Evolutionary conservation across 2,329 filamentous ascomycete species (phyloP).

Genomic region (Cordyceps cateniannulata): DNA sequence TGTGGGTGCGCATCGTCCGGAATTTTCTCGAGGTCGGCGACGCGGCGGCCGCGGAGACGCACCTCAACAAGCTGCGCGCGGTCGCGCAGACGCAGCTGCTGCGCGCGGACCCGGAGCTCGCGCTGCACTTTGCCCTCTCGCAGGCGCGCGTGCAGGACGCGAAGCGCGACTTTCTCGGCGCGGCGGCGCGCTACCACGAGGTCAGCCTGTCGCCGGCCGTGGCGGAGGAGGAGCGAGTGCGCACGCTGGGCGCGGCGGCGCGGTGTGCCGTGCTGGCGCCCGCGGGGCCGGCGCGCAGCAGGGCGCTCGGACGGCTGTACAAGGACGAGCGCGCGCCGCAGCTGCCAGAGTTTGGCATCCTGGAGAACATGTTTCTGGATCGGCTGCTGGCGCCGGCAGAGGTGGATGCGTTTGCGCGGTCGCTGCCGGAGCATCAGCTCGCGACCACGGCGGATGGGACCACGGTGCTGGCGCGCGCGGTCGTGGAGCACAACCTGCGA

Average conservation of each 20-base stretch:
- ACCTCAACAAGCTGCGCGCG: constrained; percentile 93
- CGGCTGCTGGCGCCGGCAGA: constrained; percentile 75
- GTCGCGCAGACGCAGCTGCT: constrained; percentile 67
- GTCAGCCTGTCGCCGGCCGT: constrained; percentile 73
- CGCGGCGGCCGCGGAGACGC: constrained; percentile 74
- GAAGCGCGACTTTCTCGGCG: constrained; percentile 81
- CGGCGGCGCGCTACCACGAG: constrained; percentile 80
- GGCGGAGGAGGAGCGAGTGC: constrained; percentile 79
- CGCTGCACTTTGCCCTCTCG: constrained; percentile 81
- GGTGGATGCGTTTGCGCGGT: constrained; percentile 76
- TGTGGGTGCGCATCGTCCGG: constrained; percentile 92
- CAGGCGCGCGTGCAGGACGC: constrained; percentile 92
- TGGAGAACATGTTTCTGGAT: constrained; percentile 97
- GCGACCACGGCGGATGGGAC: constrained; percentile 84
- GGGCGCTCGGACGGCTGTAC: constrained; percentile 76
- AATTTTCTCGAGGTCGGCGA: constrained; percentile 94
- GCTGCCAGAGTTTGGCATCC: constrained; percentile 74
- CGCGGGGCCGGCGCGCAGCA: constrained; percentile 77
- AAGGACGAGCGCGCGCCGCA: constrained; percentile 80
- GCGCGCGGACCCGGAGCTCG: constrained; percentile 57
- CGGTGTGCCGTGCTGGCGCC: constrained; percentile 90
- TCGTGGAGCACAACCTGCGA: constrained; percentile 93
- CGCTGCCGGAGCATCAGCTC: constrained; percentile 79
- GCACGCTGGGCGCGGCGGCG: constrained; percentile 79
- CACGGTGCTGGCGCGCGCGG: constrained; percentile 86